Base-by-base conservation (phyloP, 2,329 filamentous ascomycete species). In the Stagonosporopsis chrysanthemi region DNA sequence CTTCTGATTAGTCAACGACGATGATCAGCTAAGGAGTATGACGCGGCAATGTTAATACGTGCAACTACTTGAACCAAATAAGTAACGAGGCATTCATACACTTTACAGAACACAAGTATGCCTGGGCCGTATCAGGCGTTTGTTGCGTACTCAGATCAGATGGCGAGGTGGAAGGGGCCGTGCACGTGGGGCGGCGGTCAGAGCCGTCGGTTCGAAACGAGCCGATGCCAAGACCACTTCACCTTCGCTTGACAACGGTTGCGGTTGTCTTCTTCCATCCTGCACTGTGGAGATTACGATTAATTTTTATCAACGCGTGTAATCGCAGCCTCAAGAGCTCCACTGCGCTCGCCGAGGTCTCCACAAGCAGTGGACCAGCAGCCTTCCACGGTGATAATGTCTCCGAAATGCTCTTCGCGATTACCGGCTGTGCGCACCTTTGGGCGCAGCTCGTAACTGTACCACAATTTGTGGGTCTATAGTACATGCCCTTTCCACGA, bases 151-250 rank as follows among this genome's bases (percentile, higher is more conserved):
- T 6, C 4, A 12, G 3, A 12, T 14, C 17, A 19, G 11, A 22
- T 23, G 38, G 11, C 9, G 12, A 14, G 11, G 11, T 22, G 17
- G 17, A 22, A 11, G 38, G 6, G n/a, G n/a, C n/a, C n/a, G n/a
- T n/a, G n/a, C n/a, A n/a, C n/a, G n/a, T n/a, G n/a, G n/a, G n/a
- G n/a, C n/a, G 19, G 17, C 19, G 19, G 5, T 22, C 11, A 24
- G 14, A 26, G 11, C 24, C 26, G 11, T 49, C 46, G 46, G 46
- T 38, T 41, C 3, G 15, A n/a, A n/a, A 11, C 2, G 3, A 24
- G 28, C 46, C 46, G 46, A 49, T 48, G 45, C 33, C 35, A 39
- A 47, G 17, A 19, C 19, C 17, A n/a, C 35, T 15, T 29, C 46
- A 7, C 24, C 7, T 26, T 41, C 17, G 12, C 38, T 26, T 26